Evolutionary conservation across 2,329 filamentous ascomycete species (phyloP).

Genomic region (Trichoderma brevicompactum): DNA sequence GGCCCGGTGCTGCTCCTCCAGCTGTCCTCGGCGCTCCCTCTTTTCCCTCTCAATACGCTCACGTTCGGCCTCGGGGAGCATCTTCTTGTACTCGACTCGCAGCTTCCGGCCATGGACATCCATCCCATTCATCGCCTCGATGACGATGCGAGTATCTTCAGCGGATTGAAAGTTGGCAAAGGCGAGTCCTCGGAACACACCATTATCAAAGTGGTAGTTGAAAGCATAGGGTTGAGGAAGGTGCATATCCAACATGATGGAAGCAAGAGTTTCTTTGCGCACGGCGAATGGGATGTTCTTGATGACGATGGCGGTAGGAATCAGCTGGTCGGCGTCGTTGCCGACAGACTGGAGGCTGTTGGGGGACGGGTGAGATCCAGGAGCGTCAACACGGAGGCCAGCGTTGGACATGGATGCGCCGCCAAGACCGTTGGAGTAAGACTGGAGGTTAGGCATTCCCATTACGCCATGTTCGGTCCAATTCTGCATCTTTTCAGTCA

Average conservation of each 20-base stretch:
- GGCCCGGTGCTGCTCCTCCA: constrained; percentile 93
- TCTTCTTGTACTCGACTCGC: constrained; percentile 98
- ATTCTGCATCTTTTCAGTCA: constrained; percentile 43
- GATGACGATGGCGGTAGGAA: constrained; percentile 97
- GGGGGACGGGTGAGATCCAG: constrained; percentile 47
- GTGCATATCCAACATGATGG: constrained; percentile 91
- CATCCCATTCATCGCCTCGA: constrained; percentile 92
- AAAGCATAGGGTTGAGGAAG: constrained; percentile 96
- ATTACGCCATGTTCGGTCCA: constrained; percentile 56
- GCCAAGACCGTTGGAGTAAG: constrained; percentile 43
- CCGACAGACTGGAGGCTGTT: constrained; percentile 48
- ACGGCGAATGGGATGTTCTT: constrained; percentile 99
- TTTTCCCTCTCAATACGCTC: constrained; percentile 98
- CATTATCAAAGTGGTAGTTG: constrained; percentile 99
- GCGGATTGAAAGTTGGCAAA: constrained; percentile 98
- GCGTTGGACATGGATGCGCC: constrained; percentile 45
- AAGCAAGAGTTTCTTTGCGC: constrained; percentile 92
- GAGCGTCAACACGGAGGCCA: constrained; percentile 51
- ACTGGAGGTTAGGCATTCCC: constrained; percentile 47
- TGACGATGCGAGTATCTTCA: constrained; percentile 90
- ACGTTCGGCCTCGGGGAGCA: constrained; percentile 91
- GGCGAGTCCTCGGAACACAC: constrained; percentile 91
- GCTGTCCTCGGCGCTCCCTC: constrained; percentile 89
- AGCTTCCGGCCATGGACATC: constrained; percentile 94
- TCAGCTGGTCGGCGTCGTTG: constrained; percentile 79